Base-by-base conservation (phyloP, 768 basidiomycete genomes). In the Ramaria rubella region DNA sequence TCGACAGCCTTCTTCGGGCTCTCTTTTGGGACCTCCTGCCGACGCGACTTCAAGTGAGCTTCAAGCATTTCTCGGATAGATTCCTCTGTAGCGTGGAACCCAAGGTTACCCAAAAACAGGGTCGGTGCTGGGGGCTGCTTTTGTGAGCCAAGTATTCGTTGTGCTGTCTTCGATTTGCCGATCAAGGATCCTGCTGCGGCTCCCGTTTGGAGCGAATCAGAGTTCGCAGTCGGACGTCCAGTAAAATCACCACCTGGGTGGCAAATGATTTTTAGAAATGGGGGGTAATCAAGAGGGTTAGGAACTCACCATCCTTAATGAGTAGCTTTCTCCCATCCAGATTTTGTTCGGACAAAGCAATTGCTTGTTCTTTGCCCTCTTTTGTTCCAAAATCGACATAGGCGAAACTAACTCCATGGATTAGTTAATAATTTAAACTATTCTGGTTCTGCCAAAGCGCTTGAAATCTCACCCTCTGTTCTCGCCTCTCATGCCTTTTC, bases 61-160 rank as follows among this genome's bases (percentile, higher is more conserved):
- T 90, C 84, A 44, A 97, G 76, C 59, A 94, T 65, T 62, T 82
- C 80, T 49, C 82, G 77, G 51, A 96, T 85, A 12, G 80, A 79
- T 11, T 80, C 77, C 24, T 88, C 89, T 5, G 90, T 94, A 12
- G 93, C 84, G 66, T 92, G 88, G 68, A 95, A 98, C 7, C 86
- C 85, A 15, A 98, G 79, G 68, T 98, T 98, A 8, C 95, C 95
- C 23, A 97, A 68, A 77, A 97, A 98, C 12, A 98, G 75, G 6
- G 92, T 94, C 2, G 86, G 84, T 2, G 82, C 89, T 38, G 92
- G 81, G 1, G 85, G 82, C 67, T 93, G 90, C 67, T 87, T 93
- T 68, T 94, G 94, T 27, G 69, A 66, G 30, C 78, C 73, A 17
- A 94, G 75, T 56, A 92, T 89, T 67, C 85, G 90, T 66, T 86